Percentiles rank a stretch among this genome's conserved stretches.
Conservation (phyloP, 2,329 filamentous ascomycete genomes). For the Colletotrichum plurivorum region DNA sequence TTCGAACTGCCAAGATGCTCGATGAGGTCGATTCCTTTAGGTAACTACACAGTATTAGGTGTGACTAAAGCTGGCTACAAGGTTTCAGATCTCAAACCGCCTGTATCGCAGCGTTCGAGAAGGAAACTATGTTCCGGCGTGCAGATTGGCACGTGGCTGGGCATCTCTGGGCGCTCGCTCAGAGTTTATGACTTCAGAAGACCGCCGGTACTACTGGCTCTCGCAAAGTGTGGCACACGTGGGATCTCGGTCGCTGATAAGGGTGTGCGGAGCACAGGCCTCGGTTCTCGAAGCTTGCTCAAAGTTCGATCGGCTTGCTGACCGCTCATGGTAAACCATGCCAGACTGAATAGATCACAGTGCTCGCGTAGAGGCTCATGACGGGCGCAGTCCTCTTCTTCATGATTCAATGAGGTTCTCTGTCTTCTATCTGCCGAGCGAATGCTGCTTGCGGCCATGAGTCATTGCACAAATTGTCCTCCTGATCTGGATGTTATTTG, state of each 20-base stretch:
- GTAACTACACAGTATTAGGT: not conserved
- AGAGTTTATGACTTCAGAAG: not conserved
- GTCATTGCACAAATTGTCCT: no score
- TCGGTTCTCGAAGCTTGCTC: not conserved
- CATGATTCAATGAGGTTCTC: not conserved
- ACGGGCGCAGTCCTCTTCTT: not conserved
- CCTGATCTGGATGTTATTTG: no score
- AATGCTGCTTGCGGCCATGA: no score
- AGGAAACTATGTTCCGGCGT: not conserved
- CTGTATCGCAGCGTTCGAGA: not conserved
- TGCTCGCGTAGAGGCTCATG: not conserved
- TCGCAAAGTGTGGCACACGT: not conserved
- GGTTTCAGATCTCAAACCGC: not conserved
- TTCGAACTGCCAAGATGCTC: no score
- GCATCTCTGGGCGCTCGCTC: not conserved
- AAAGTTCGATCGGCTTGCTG: not conserved
- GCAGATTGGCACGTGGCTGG: not conserved
- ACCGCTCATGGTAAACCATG: not conserved
- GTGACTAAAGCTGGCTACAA: not conserved
- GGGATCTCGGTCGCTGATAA: not conserved
- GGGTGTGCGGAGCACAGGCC: not conserved
- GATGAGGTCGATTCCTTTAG: not conserved
- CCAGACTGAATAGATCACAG: not conserved
- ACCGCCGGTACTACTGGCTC: not conserved
- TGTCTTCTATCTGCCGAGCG: no score